These are phyloP conservation scores for Taxillus chinensis DNA, from an alignment of 164 flowering plant species.

Conservation along the genomic window DNA sequence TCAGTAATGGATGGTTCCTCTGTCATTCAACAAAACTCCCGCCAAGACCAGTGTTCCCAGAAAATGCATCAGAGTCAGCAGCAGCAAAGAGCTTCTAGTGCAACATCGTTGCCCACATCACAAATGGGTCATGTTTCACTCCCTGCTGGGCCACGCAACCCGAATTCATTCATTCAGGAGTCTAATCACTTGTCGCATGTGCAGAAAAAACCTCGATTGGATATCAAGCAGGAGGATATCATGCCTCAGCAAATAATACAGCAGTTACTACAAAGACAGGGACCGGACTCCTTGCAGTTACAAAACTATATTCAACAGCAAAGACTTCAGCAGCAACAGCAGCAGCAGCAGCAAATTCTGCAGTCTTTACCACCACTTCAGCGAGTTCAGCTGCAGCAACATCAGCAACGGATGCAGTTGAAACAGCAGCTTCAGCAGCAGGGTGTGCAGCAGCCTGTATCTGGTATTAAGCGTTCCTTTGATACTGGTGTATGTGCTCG, in stretches of 20 bases:
- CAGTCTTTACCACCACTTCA: constrained; percentile 76
- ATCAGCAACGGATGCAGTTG: constrained; percentile 52
- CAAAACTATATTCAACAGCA: constrained; percentile 84
- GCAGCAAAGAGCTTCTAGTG: constrained; percentile 55
- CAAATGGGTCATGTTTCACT: constrained; percentile 45
- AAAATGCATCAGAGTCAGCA: constrained; percentile 48
- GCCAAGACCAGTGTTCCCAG: constrained; percentile 54
- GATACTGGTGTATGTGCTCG: constrained; percentile 3
- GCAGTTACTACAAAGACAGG: constrained; percentile 73
- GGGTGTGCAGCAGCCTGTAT: constrained; percentile 7
- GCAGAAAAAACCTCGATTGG: constrained; percentile 80
- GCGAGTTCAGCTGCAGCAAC: constrained; percentile 61
- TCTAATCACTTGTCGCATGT: constrained; percentile 43
- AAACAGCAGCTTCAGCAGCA: constrained; percentile 66
- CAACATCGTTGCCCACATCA: constrained; percentile 55
- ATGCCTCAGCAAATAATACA: constrained; percentile 74
- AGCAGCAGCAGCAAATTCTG: constrained; percentile 41
- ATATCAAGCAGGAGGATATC: constrained; percentile 73
- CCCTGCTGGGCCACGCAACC: constrained; percentile 28
- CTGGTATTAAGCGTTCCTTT: not conserved
- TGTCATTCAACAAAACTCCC: constrained; percentile 53
- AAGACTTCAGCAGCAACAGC: constrained; percentile 61
- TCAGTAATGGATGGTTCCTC: constrained; percentile 72
- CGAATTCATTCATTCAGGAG: constrained; percentile 51
- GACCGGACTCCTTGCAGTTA: constrained; percentile 62